Evolutionary conservation across 2,329 filamentous ascomycete species (phyloP), one percentile per base, ranked within the genome.

Genomic region (Penicillium occitanis): DNA sequence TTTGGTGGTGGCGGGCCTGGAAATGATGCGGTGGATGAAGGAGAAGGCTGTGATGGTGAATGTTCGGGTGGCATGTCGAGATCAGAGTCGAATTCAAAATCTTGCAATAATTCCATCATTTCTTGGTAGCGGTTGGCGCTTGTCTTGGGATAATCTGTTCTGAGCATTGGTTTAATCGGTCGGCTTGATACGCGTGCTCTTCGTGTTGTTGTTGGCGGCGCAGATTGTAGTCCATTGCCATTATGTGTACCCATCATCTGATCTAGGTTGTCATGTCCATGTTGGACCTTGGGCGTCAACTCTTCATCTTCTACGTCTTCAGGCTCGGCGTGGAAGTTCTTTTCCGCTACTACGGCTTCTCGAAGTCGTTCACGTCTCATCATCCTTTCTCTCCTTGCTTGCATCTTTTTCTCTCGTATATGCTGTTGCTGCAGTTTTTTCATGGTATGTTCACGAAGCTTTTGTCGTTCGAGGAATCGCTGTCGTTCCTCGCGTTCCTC

Each of bases 51-150:
- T 42, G 28, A 1, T 0, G 67, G 58, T 19, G 76, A 74, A 11
- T 77, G 73, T 0, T 72, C 68, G 2, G 64, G 64, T n/a, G 76
- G 73, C 77, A 80, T 79, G 63, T 80, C 79, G 30, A 80, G 68
- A 35, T 80, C 78, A 17, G 77, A 78, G 68, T 80, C 78, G 64
- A 80, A 80, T 67, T 80, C 79, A 65, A 80, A 79, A 2, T 77
- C 75, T 10, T 78, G 75, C 25, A 79, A 73, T 1, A 76, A 70
- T 50, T 80, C 78, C 14, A 71, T 62, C 6, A 79, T 78, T 22
- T 71, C 74, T 30, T 67, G 70, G 30, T 73, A 64, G 8, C 42
- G 30, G 14, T 35, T 61, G n/a, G 17, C 17, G 19, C 25, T 62
- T 5, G 70, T 68, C 33, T 57, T 72, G 11, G 69, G 64, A 60